Percentiles rank a stretch among this genome's conserved stretches.
Evolutionary conservation across 2,329 filamentous ascomycete species (phyloP).

Genomic region (Dryadomyces quercus-mongolicae): DNA sequence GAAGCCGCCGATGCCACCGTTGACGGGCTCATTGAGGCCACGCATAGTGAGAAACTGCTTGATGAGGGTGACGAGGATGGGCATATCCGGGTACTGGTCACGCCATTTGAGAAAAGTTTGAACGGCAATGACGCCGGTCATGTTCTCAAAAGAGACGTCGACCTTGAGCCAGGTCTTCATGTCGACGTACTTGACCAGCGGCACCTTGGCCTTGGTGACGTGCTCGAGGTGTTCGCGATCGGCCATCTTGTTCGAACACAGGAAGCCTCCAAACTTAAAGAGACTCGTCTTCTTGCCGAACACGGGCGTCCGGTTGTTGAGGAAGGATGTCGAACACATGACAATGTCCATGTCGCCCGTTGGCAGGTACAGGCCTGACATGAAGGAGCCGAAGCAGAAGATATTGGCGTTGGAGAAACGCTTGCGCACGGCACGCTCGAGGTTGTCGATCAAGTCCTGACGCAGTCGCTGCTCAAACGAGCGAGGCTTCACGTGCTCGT

Average conservation of each 20-base stretch:
- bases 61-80: slow-evolving; percentile 71
- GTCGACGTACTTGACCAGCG: slow-evolving; percentile 86
- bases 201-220: slow-evolving; percentile 69
- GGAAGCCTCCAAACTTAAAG: slow-evolving; percentile 47
- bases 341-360: slow-evolving; percentile 92
- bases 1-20: slow-evolving; percentile 86
- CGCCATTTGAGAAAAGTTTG: slow-evolving; percentile 76
- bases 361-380: slow-evolving; percentile 59
- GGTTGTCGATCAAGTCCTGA: slow-evolving; percentile 55
- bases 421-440: slow-evolving; percentile 46
- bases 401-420: slow-evolving; percentile 52
- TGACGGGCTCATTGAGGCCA: slow-evolving; percentile 80
- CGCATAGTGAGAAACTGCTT: slow-evolving; percentile 91
- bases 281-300: slow-evolving; percentile 44
- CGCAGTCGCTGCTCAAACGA: slow-evolving; percentile 69
- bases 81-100: slow-evolving; percentile 68
- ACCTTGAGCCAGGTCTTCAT: slow-evolving; percentile 65
- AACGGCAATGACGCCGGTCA: slow-evolving; percentile 68
- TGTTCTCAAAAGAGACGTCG: slow-evolving; percentile 91
- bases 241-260: slow-evolving; percentile 45
- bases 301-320: slow-evolving; percentile 35
- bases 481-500: slow-evolving; percentile 67
- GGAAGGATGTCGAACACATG: slow-evolving; percentile 50
- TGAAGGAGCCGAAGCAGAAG: slow-evolving; percentile 83
- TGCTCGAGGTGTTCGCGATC: slow-evolving; percentile 47